Conservation (phyloP, 1,284 basidiomycete genomes). For the Gymnopus androsaceus region DNA sequence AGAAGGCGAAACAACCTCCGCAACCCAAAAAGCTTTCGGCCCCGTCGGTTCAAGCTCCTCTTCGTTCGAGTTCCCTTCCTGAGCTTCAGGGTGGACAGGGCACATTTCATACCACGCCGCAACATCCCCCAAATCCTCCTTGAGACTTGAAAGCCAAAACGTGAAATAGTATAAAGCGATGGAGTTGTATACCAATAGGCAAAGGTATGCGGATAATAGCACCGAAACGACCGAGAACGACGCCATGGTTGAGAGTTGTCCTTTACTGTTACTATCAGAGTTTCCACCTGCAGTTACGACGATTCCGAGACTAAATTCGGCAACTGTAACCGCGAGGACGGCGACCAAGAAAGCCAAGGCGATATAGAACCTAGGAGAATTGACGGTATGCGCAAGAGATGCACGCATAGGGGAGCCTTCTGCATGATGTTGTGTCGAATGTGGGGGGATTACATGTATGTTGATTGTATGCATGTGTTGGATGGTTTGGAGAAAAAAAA, state of each 20-base stretch:
- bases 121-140: constrained; percentile 24
- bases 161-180: constrained; percentile 3
- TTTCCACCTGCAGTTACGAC: background rate
- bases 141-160: constrained; percentile 8
- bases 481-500: too few species aligned
- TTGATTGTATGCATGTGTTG: too few species aligned
- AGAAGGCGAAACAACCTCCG: constrained; percentile 22
- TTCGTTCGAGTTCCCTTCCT: background rate
- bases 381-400: background rate
- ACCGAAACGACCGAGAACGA: background rate
- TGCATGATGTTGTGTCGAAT: too few species aligned
- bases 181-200: background rate
- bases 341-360: background rate
- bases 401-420: constrained; percentile 12
- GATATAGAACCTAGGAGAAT: background rate
- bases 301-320: background rate
- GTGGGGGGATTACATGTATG: too few species aligned
- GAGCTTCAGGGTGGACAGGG: background rate
- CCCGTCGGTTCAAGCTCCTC: constrained; percentile 19
- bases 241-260: background rate
- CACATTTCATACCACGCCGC: constrained; percentile 22
- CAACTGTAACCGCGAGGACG: background rate
- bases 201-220: constrained; percentile 6
- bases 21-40: constrained; percentile 32
- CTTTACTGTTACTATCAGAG: background rate